Evolutionary conservation across 257 asterid species (phyloP).

Genomic region (Nicotiana otophora): DNA sequence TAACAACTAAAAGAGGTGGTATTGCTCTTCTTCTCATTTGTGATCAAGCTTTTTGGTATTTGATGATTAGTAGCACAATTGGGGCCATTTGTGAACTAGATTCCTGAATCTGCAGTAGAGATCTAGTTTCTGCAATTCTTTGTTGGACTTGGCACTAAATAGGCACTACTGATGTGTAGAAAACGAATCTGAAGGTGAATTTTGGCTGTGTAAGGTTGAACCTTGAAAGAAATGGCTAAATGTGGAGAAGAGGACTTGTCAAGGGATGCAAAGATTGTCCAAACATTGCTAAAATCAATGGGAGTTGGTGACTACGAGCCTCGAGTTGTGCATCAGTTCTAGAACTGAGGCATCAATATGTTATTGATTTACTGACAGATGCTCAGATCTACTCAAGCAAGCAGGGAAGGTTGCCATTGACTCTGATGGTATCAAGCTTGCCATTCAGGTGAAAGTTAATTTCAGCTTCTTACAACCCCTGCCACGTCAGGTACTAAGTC

Average conservation of each 20-base stretch:
- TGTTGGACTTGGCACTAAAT: no score
- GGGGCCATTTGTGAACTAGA: no score
- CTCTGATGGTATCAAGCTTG: constrained; percentile 54
- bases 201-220: no score
- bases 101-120: no score
- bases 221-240: constrained; percentile 40
- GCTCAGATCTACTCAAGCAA: constrained; percentile 73
- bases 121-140: no score
- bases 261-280: constrained; percentile 71
- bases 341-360: constrained; percentile 70
- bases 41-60: no score
- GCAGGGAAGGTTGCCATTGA: constrained; percentile 61
- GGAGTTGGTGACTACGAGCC: constrained; percentile 84
- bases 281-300: constrained; percentile 70
- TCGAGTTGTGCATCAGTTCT: constrained; percentile 63
- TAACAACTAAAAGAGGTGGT: no score
- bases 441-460: no score
- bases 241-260: constrained; percentile 26
- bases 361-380: constrained; percentile 62
- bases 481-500: constrained; percentile 54
- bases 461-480: constrained; percentile 69
- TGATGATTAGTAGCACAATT: no score
- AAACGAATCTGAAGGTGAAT: no score
- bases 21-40: no score
- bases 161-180: no score